Conservation (phyloP, 192 early-diverging fungal species). For the Podila epicladia region DNA sequence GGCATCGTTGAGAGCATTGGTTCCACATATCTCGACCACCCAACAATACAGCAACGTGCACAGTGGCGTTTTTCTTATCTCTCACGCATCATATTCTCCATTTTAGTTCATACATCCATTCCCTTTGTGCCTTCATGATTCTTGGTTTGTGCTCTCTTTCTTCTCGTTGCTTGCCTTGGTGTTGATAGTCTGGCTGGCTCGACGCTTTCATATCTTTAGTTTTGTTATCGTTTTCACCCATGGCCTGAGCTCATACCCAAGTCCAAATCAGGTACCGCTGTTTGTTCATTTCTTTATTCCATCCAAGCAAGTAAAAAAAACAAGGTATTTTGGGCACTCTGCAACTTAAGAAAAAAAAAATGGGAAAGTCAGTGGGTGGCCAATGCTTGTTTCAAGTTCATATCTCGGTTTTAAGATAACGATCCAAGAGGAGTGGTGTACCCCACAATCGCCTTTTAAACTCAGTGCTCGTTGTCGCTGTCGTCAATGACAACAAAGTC, state of each 20-base stretch:
- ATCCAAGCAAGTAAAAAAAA: not conserved
- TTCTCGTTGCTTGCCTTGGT: no score
- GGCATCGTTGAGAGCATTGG: no score
- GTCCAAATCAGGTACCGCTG: no score
- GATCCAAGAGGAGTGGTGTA: not conserved
- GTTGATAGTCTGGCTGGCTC: no score
- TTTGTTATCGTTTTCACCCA: not conserved
- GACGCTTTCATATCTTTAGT: not conserved
- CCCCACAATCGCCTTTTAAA: not conserved
- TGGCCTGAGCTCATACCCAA: no score
- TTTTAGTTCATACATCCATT: not conserved
- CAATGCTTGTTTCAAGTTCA: not conserved
- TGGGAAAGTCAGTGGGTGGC: not conserved
- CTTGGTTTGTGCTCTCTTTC: no score
- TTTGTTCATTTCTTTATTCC: no score
- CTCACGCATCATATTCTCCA: not conserved
- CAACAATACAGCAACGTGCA: no score
- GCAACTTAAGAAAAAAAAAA: not conserved
- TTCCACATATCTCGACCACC: no score
- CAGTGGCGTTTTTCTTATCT: no score
- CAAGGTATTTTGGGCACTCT: not conserved
- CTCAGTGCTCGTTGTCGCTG: not conserved
- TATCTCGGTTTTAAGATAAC: not conserved
- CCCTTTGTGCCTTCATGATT: not conserved
- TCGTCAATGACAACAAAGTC: conserved; percentile 33